A percentile compares a stretch with the other conserved stretches of the same genome.
These are phyloP conservation scores for Thozetella sp. DNA, from an alignment of 495 filamentous ascomycete genomes.

Conservation along the genomic window DNA sequence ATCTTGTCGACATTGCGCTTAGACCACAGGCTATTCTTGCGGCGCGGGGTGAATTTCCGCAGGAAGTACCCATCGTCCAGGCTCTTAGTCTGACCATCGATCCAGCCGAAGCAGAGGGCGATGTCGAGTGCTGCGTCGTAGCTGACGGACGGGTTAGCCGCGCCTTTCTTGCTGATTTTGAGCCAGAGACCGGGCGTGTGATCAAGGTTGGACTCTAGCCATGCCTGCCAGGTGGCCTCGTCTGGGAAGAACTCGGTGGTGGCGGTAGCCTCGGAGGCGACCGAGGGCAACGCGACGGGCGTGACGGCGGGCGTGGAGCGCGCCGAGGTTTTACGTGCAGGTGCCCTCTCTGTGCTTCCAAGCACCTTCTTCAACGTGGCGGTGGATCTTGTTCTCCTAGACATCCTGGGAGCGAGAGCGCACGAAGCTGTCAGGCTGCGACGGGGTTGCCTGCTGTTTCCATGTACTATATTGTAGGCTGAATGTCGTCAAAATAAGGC, in stretches of 20 bases:
- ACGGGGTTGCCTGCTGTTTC: no score
- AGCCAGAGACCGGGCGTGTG: conserved; percentile 50
- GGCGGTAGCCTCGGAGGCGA: conserved; percentile 7
- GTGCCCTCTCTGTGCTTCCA: not conserved
- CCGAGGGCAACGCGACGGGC: not conserved
- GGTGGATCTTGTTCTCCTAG: not conserved
- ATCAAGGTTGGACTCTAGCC: conserved; percentile 39
- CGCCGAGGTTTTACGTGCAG: not conserved
- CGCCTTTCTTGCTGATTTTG: conserved; percentile 54
- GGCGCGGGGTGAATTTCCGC: conserved; percentile 56
- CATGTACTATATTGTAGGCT: no score
- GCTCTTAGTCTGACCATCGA: conserved; percentile 53
- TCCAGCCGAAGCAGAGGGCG: conserved; percentile 62
- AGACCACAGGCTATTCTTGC: conserved; percentile 56
- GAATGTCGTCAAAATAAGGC: no score
- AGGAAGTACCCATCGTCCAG: conserved; percentile 42
- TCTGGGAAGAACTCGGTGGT: conserved; percentile 37
- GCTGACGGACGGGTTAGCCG: conserved; percentile 43
- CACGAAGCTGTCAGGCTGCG: no score
- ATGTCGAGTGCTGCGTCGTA: conserved; percentile 55
- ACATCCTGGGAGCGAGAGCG: no score
- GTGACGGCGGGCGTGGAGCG: not conserved
- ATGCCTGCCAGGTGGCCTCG: conserved; percentile 38
- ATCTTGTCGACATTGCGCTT: conserved; percentile 46
- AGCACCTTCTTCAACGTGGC: not conserved